A percentile compares a stretch with the other conserved stretches of the same genome.
These are phyloP conservation scores for Flaveria brownii DNA, from an alignment of 129 eudicot species.

Conservation along the genomic window DNA sequence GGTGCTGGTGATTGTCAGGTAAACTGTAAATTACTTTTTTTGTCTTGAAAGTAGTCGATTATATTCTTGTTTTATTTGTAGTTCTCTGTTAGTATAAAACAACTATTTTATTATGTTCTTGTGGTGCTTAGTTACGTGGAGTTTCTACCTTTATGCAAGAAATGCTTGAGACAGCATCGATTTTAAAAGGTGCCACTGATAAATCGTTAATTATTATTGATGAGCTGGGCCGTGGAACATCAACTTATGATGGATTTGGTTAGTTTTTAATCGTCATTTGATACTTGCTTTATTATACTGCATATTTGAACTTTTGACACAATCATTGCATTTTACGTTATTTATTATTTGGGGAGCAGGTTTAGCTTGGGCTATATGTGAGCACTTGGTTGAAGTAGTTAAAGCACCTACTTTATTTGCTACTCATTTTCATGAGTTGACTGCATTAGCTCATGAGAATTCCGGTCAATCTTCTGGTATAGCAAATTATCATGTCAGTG, in stretches of 20 bases:
- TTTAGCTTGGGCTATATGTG: conserved; percentile 98
- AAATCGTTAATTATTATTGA: conserved; percentile 88
- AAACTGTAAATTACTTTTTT: conserved; percentile 8
- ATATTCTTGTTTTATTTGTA: not conserved
- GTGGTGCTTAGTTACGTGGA: conserved; percentile 71
- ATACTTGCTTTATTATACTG: not conserved
- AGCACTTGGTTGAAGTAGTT: conserved; percentile 88
- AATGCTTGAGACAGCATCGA: conserved; percentile 98
- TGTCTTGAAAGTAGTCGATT: not conserved
- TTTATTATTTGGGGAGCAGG: conserved; percentile 50
- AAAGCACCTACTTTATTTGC: conserved; percentile 95
- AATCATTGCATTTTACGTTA: not conserved
- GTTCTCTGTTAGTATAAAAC: not conserved
- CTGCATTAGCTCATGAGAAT: conserved; percentile 77
- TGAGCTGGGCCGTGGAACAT: conserved; percentile 98
- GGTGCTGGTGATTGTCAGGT: conserved; percentile 99
- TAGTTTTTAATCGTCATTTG: conserved; percentile 28
- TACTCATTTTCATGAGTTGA: conserved; percentile 98
- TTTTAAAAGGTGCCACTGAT: conserved; percentile 93
- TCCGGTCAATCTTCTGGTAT: conserved; percentile 57
- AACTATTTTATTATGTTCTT: conserved; percentile 3
- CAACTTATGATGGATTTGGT: conserved; percentile 99
- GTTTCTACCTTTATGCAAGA: conserved; percentile 99
- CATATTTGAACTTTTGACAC: not conserved
- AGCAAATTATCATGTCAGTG: conserved; percentile 94